These are phyloP conservation scores for Dryas drummondii DNA, from an alignment of 306 rosid species.

Conservation along the genomic window DNA sequence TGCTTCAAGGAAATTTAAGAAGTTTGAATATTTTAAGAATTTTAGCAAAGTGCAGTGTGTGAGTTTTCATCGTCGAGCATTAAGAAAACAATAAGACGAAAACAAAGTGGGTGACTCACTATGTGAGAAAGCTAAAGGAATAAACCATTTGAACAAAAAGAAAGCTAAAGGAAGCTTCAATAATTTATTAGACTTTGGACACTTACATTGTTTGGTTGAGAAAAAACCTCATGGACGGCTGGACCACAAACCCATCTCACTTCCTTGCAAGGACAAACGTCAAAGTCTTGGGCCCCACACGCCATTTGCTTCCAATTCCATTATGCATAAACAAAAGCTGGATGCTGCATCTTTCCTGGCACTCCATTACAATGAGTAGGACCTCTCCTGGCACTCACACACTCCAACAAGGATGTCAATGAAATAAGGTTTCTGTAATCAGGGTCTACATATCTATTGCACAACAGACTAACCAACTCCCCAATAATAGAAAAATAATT, in stretches of 20 bases:
- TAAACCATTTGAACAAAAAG: no score
- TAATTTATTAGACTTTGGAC: not conserved
- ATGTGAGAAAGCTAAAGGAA: not conserved
- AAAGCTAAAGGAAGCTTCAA: not conserved
- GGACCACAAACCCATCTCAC: not conserved
- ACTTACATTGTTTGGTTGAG: not conserved
- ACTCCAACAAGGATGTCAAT: conserved; percentile 8
- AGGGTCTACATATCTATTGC: not conserved
- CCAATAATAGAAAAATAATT: not conserved
- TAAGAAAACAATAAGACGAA: not conserved
- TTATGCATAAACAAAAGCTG: not conserved
- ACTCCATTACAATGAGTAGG: not conserved
- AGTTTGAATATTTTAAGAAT: not conserved
- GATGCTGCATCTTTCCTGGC: conserved; percentile 6
- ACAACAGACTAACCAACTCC: not conserved
- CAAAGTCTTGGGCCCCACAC: conserved; percentile 27
- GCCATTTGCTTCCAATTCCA: conserved; percentile 1
- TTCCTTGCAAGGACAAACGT: conserved; percentile 10
- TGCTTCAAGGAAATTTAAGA: no score
- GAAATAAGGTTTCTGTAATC: not conserved
- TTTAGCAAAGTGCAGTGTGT: not conserved
- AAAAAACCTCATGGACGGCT: conserved; percentile 10
- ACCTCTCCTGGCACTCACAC: conserved; percentile 11
- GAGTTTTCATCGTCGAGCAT: not conserved
- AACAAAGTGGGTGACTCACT: not conserved